Conservation (phyloP, 768 basidiomycete genomes). For the Infundibulicybe gibba region DNA sequence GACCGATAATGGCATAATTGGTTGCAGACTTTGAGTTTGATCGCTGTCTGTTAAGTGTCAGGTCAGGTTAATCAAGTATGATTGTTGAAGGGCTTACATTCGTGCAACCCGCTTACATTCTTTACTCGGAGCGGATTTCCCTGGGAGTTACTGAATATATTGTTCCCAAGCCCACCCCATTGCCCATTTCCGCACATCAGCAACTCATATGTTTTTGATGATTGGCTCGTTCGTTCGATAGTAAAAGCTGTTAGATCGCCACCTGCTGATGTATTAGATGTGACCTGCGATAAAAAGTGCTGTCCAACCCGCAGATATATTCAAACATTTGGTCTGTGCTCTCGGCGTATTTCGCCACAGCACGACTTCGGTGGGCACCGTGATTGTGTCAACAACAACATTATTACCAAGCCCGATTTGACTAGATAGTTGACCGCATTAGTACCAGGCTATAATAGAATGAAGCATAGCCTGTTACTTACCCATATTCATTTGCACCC, state of each 20-base stretch:
- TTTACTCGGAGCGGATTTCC: conserved; percentile 69
- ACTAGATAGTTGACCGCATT: conserved; percentile 27
- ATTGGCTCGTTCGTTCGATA: conserved; percentile 45
- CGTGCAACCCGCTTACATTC: conserved; percentile 77
- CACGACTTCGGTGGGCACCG: conserved; percentile 83
- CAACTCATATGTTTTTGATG: conserved; percentile 34
- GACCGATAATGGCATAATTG: conserved; percentile 60
- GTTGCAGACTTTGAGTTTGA: conserved; percentile 47
- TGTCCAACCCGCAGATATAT: conserved; percentile 57
- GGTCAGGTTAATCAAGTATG: conserved; percentile 1
- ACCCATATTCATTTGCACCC: conserved; percentile 90
- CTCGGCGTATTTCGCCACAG: conserved; percentile 55
- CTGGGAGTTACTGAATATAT: conserved; percentile 66
- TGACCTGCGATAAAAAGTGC: background rate
- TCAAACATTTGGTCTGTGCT: conserved; percentile 55
- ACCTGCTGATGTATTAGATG: conserved; percentile 32
- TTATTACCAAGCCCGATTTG: conserved; percentile 78
- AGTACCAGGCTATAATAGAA: background rate
- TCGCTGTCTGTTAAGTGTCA: conserved; percentile 58
- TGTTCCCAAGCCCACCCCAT: conserved; percentile 74
- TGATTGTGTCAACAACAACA: conserved; percentile 62
- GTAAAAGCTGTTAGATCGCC: conserved; percentile 79
- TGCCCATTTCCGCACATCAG: conserved; percentile 84
- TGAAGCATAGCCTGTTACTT: conserved; percentile 12
- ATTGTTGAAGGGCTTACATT: conserved; percentile 68